Base-by-base conservation (phyloP, 1,284 basidiomycete species). In the Trichosporon faecale region DNA sequence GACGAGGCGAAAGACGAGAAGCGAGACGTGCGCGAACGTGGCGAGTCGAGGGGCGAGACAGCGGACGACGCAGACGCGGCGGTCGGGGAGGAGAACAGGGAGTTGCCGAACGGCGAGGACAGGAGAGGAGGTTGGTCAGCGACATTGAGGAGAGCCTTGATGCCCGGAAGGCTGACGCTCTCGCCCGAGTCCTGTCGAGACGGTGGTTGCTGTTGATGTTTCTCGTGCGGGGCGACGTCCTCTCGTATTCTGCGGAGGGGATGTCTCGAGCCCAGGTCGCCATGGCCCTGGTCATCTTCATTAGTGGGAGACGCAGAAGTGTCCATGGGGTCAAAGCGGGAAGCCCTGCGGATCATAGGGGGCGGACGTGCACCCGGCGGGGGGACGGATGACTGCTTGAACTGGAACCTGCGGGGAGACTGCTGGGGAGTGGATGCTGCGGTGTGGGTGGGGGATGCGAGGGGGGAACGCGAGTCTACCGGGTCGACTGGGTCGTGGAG, bases 301-400 rank as follows among this genome's bases (percentile, higher is more conserved):
- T 29, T 61, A 31, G 57, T n/a, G 29, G 57, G 57, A 9, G 57
- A 61, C 29, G 67, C 67, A 18, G 75, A 72, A 11, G 76, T 74
- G 21, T 75, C 76, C 77, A 82, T 79, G 0, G 81, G 81, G 68
- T 82, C 81, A 64, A 79, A 79, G 25, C 80, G 72, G 6, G 76
- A 78, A 60, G 73, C 71, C 25, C 79, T 67, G 21, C 73, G 69
- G 25, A 72, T 68, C 70, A 70, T 73, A 27, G 60, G 25, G 25
- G 72, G 72, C 27, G 70, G 37, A 57, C 72, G 72, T 31, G 72
- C 72, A 35, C 72, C 72, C 23, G 70, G 70, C 11, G 72, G 72
- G 18, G 72, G 69, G n/a, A 46, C 29, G 27, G 57, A 61, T 8
- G 57, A n/a, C 57, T 61, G 57, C 27, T 29, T 21, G 18, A 31